phyloP scores from a whole-genome alignment of 148 eudicot genomes.

The Rhododendron molle region DNA sequence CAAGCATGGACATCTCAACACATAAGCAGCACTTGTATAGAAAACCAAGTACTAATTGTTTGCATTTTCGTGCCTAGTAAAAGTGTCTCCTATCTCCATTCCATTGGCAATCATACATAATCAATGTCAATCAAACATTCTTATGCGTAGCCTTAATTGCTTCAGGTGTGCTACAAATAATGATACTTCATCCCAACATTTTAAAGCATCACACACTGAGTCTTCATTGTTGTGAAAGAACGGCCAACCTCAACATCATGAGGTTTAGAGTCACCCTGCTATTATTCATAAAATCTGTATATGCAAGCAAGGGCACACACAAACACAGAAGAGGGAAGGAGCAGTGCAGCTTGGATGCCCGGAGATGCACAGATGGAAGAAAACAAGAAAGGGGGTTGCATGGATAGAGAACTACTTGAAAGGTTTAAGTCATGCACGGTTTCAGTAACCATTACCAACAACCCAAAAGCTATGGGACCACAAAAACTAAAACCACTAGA shows the following conservation, averaged over 20 bases:
- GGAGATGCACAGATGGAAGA: neutral
- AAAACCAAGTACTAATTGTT: neutral
- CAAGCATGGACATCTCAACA: neutral
- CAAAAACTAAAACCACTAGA: neutral
- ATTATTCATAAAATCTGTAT: neutral
- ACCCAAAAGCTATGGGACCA: neutral
- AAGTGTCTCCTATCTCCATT: neutral
- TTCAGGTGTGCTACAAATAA: neutral
- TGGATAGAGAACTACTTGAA: neutral
- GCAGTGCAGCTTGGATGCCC: neutral
- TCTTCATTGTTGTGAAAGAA: neutral
- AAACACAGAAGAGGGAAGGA: neutral
- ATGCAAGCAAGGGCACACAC: neutral
- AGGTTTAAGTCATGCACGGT: neutral
- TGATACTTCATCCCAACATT: neutral
- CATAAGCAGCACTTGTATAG: neutral
- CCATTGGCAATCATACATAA: neutral
- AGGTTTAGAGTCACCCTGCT: neutral
- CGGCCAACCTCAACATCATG: neutral
- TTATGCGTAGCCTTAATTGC: neutral
- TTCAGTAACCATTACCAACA: neutral
- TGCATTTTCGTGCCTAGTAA: neutral
- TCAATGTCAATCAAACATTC: neutral
- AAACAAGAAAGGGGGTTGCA: neutral
- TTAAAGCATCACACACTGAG: neutral